Evolutionary conservation across 1,139 yeast genomes (phyloP).

Genomic region (Taphrina betulina): DNA sequence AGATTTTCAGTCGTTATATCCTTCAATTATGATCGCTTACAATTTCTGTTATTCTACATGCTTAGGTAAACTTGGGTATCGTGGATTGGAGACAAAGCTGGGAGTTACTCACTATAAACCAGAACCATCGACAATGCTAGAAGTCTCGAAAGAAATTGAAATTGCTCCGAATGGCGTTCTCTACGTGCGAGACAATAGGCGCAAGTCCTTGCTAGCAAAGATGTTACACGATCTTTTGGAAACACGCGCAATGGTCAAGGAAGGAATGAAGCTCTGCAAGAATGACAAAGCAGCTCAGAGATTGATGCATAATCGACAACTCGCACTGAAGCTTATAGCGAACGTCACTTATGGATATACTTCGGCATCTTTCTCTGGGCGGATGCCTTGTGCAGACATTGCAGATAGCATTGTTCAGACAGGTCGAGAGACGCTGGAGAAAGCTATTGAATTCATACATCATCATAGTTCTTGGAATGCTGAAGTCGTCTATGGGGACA

Average conservation of each 20-base stretch:
- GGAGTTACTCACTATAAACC: conserved; percentile 54
- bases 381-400: conserved; percentile 95
- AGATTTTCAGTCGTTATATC: conserved; percentile 91
- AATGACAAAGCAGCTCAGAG: conserved; percentile 52
- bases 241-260: conserved; percentile 74
- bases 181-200: conserved; percentile 62
- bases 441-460: conserved; percentile 66
- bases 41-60: conserved; percentile 89
- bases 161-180: conserved; percentile 85
- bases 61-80: conserved; percentile 65
- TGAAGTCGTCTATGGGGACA: conserved; percentile 93
- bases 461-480: conserved; percentile 67
- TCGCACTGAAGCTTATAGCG: conserved; percentile 85
- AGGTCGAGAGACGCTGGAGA: conserved; percentile 75
- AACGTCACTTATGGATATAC: conserved; percentile 96
- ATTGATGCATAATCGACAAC: conserved; percentile 71
- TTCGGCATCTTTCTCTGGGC: conserved; percentile 89
- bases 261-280: conserved; percentile 57
- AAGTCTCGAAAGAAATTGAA: conserved; percentile 54
- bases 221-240: conserved; percentile 82
- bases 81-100: conserved; percentile 51
- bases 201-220: conserved; percentile 74
- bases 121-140: conserved; percentile 58
- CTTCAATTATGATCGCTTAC: conserved; percentile 87
- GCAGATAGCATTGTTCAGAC: conserved; percentile 93